phyloP scores from a whole-genome alignment of 305 asterid species.

The Fraxinus dipetala region DNA sequence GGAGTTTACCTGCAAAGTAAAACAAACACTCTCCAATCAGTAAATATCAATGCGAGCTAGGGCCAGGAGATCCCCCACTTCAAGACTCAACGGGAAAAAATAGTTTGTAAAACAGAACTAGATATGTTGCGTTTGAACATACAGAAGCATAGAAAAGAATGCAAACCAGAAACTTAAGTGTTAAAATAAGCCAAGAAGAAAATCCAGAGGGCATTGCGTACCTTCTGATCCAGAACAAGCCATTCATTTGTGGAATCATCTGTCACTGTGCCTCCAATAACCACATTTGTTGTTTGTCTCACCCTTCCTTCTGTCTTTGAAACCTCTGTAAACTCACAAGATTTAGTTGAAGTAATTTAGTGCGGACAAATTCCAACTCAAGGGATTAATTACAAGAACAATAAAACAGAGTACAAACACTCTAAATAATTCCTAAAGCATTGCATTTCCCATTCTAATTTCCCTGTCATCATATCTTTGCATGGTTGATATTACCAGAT shows the following conservation, averaged over 20 bases:
- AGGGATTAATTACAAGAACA: not conserved
- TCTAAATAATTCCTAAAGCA: not conserved
- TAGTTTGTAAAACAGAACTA: not conserved
- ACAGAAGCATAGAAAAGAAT: not conserved
- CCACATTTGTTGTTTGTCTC: slow-evolving; percentile 93
- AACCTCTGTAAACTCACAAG: slow-evolving; percentile 54
- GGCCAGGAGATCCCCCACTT: slow-evolving; percentile 15
- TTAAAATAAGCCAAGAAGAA: slow-evolving; percentile 3
- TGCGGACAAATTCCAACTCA: not conserved
- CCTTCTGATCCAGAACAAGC: slow-evolving; percentile 88
- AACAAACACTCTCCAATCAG: slow-evolving; percentile 13
- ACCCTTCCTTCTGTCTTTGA: slow-evolving; percentile 91
- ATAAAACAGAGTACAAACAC: not conserved
- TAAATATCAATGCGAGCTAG: slow-evolving; percentile 7
- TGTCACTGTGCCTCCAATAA: slow-evolving; percentile 85
- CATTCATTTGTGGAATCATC: slow-evolving; percentile 89
- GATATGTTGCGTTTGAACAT: not conserved
- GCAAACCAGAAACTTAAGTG: not conserved
- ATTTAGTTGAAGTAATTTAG: slow-evolving; percentile 11
- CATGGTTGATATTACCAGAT: not conserved
- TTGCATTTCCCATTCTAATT: not conserved
- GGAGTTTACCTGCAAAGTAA: slow-evolving; percentile 64
- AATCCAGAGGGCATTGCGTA: slow-evolving; percentile 20
- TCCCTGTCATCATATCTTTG: slow-evolving; percentile 3
- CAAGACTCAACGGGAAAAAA: not conserved